Evolutionary conservation across 441 rosid species (phyloP), one percentile per base, ranked within the genome.

Genomic region (Monsonia emarginata): DNA sequence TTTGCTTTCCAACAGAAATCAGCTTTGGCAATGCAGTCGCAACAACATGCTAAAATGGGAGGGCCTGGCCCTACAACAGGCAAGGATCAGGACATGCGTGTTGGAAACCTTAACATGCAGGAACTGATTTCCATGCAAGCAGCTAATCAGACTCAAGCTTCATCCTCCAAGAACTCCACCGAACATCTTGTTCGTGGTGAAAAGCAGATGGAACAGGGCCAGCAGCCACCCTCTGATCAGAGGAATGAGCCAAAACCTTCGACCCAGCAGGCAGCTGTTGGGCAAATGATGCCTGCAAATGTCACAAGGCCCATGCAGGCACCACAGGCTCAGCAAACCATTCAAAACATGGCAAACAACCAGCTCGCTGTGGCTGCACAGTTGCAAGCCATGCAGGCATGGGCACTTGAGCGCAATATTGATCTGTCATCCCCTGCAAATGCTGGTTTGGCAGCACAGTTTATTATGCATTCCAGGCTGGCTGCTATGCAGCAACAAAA

Each of bases 401-500:
- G 96, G 98, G 99, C 91, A 68, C 85, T 80, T 63, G 97, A 92
- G 78, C 86, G 77, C 42, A 90, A 92, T 76, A 80, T 95, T 74
- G 99, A 95, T 82, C 79, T 90, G 68, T 80, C 97, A n/a, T 89
- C 76, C 57, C 98, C 99, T 73, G 91, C 83, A 73, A 88, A 95
- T 79, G 89, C 94, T 74, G 90, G 75, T 81, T 76, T 91, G 88
- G 76, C 90, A 83, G 82, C 91, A 5, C 96, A 92, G 72, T 84
- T 95, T 32, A 76, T 95, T 67, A 81, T 88, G 87, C 97, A 95
- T 81, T 75, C 91, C 54, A 88, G 87, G 78, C 90, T 95, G 84
- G 91, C 84, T 81, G 83, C 86, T 24, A 25, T 57, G 31, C 61
- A 57, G 14, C 94, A 87, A 71, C 91, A 86, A 61, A 92, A 87